Evolutionary conservation across 192 early-diverging fungal species (phyloP).

Genomic region (Coemansia guatemalensis): DNA sequence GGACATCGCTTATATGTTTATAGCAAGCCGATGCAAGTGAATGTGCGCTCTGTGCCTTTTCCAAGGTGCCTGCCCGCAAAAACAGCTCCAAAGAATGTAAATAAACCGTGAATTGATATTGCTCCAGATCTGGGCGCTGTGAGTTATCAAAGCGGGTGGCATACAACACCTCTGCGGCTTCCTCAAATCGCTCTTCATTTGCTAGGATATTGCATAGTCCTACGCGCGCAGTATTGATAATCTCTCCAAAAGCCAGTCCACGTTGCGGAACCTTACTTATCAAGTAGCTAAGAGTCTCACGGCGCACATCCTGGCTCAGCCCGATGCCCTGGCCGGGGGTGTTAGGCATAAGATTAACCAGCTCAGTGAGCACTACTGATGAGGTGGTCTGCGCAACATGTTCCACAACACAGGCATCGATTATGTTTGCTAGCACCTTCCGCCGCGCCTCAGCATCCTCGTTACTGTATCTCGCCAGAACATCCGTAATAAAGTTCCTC

Average conservation of each 20-base stretch:
- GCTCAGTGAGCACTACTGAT: conserved; percentile 71
- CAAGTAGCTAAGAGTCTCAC: conserved; percentile 63
- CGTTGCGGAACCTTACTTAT: conserved; percentile 72
- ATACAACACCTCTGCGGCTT: conserved; percentile 83
- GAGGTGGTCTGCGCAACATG: conserved; percentile 74
- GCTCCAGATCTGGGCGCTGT: conserved; percentile 64
- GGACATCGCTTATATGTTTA: conserved; percentile 54
- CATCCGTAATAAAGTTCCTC: conserved; percentile 8
- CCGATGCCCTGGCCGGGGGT: conserved; percentile 28
- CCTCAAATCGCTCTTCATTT: conserved; percentile 73
- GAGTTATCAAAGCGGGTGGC: conserved; percentile 90
- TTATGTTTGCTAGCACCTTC: conserved; percentile 16
- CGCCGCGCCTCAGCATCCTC: conserved; percentile 11
- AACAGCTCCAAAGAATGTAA: conserved; percentile 82
- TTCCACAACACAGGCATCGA: conserved; percentile 62
- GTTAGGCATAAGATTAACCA: conserved; percentile 61
- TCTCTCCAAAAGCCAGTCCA: conserved; percentile 79
- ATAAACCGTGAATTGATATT: conserved; percentile 77
- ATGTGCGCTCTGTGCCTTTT: conserved; percentile 77
- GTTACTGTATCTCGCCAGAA: conserved; percentile 2
- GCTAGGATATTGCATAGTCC: conserved; percentile 75
- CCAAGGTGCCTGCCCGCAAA: conserved; percentile 81
- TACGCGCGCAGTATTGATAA: conserved; percentile 58
- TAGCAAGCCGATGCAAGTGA: conserved; percentile 79
- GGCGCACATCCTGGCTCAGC: conserved; percentile 44